These are phyloP conservation scores for Neckera pumila DNA, from an alignment of 225 moss, liverwort and hornwort species.

Conservation along the genomic window DNA sequence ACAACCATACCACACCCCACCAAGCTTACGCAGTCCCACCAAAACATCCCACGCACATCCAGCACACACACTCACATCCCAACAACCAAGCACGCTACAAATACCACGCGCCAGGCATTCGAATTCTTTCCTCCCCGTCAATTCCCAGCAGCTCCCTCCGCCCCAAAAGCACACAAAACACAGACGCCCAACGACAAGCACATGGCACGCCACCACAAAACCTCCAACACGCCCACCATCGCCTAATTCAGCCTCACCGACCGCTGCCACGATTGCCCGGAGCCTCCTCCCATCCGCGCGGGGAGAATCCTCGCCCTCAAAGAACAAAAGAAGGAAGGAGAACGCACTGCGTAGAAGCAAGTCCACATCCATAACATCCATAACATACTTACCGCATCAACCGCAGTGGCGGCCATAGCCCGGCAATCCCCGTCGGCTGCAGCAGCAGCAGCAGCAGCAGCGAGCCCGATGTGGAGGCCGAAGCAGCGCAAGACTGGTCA, in stretches of 20 bases:
- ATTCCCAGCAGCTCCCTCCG: conserved; percentile 12
- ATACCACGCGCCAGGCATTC: not conserved
- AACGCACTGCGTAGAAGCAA: not conserved
- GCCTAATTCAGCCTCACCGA: conserved; percentile 6
- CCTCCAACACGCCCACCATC: not conserved
- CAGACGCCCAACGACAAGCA: not conserved
- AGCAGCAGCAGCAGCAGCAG: not conserved
- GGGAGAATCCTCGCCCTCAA: not conserved
- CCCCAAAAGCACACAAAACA: not conserved
- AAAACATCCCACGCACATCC: not conserved
- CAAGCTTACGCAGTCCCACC: not conserved
- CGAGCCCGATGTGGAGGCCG: not conserved
- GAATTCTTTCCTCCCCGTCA: not conserved
- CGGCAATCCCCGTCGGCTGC: not conserved
- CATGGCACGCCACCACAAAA: not conserved
- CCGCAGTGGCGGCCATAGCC: conserved; percentile 47
- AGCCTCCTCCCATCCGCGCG: not conserved
- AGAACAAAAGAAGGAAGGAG: not conserved
- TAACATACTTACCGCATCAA: conserved; percentile 32
- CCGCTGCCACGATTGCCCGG: not conserved
- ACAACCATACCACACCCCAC: not conserved
- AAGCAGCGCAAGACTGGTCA: not conserved
- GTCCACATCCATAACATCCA: not conserved
- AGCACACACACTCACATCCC: not conserved
- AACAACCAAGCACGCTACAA: not conserved